Evolutionary conservation across 192 early-diverging fungal genomes (phyloP).

Genomic region (Linnemannia zychae): DNA sequence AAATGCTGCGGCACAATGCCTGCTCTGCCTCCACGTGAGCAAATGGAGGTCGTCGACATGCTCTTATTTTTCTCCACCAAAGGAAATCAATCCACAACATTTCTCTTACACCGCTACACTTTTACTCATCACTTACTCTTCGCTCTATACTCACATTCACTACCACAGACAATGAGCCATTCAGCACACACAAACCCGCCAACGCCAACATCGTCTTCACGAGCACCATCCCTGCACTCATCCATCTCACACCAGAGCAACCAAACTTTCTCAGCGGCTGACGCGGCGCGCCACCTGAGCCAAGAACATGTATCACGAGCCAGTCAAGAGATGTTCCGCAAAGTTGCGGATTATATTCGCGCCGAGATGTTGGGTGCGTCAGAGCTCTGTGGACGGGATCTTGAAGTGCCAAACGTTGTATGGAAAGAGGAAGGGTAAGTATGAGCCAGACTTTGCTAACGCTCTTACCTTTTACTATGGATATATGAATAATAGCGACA

Average conservation of each 20-base stretch:
- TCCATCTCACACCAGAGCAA: conserved; percentile 36
- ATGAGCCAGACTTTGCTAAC: background rate
- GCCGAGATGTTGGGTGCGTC: conserved; percentile 58
- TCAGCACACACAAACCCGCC: conserved; percentile 7
- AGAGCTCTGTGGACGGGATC: background rate
- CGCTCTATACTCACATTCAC: background rate
- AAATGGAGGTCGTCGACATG: too few species aligned
- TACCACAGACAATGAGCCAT: background rate
- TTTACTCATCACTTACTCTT: background rate
- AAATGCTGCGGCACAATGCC: too few species aligned
- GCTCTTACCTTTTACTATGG: background rate
- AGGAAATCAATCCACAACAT: too few species aligned
- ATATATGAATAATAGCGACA: conserved; percentile 29
- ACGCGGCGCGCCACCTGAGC: conserved; percentile 40
- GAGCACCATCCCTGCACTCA: conserved; percentile 34
- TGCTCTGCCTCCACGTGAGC: too few species aligned
- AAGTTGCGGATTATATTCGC: conserved; percentile 57
- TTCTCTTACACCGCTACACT: too few species aligned
- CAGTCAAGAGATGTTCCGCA: conserved; percentile 60
- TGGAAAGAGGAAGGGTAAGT: too few species aligned
- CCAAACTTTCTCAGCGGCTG: conserved; percentile 29
- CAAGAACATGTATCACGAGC: conserved; percentile 56
- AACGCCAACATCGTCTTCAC: conserved; percentile 28
- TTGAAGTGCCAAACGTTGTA: background rate
- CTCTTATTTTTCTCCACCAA: too few species aligned